Base-by-base conservation (phyloP, 2,329 filamentous ascomycete species). In the Cladosporium sp. region DNA sequence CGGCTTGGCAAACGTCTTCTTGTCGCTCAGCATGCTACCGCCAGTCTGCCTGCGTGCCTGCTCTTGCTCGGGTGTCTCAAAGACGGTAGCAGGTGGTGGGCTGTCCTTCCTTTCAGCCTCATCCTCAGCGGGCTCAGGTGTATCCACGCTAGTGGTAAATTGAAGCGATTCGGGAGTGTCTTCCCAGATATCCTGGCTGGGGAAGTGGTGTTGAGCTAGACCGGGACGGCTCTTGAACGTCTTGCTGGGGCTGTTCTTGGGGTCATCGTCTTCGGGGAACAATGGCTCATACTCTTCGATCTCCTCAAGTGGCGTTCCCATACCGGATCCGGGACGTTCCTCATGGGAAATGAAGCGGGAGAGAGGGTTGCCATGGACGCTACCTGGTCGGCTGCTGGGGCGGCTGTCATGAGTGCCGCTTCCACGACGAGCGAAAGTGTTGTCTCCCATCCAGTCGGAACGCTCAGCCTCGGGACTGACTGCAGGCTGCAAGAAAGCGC, bases 121-220 rank as follows among this genome's bases (percentile, higher is more conserved):
- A 76, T 79, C 75, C 49, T 78, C 74, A 74, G 80, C 76, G 68
- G 80, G 74, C 67, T 85, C 83, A 1, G 93, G 93, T 0, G 92
- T 95, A 2, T 90, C 92, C 8, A 98, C 94, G 67, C 92, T 93
- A 3, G 93, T 89, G 38, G 85, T 81, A 59, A 87, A 88, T 74
- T 95, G 88, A 62, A 92, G 84, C 78, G 93, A 97, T 74, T 89
- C 90, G 4, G 96, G 95, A 0, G 92, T 90, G 77, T 99, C 96
- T 80, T 99, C 95, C 95, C 95, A 99, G 49, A 98, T 87, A 76
- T 99, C 95, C 77, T 93, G 91, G 78, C 93, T 97, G 1, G 95
- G 95, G 79, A 99, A 99, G 68, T 90, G 90, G 69, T 84, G 81
- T 60, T 80, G 77, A 61, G 80, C 80, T 66, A 83, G 76, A 62